These are phyloP conservation scores for Daucus carota DNA, from an alignment of 129 eudicot species.

Conservation along the genomic window DH1_v3.0 NC_030382.2:52346001-52346500, in stretches of 20 bases:
- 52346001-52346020: conserved; percentile 98
- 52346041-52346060: conserved; percentile 49
- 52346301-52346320: not conserved
- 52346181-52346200: not conserved
- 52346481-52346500: conserved; percentile 32
- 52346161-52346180: not conserved
- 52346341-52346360: not conserved
- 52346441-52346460: conserved; percentile 73
- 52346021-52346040: conserved; percentile 74
- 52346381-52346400: conserved; percentile 4
- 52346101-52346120: not conserved
- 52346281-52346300: not conserved
- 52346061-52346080: conserved; percentile 6
- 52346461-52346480: conserved; percentile 49
- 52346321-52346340: not conserved
- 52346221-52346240: not conserved
- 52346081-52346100: not conserved
- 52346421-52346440: conserved; percentile 92
- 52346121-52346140: not conserved
- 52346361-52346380: conserved; percentile 10
- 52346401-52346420: conserved; percentile 70
- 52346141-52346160: not conserved
- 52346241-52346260: not conserved
- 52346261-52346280: not conserved
- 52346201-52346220: not conserved